These are phyloP conservation scores for Polygonum maritimum DNA, from an alignment of 148 eudicot genomes.

Conservation along the genomic window DNA sequence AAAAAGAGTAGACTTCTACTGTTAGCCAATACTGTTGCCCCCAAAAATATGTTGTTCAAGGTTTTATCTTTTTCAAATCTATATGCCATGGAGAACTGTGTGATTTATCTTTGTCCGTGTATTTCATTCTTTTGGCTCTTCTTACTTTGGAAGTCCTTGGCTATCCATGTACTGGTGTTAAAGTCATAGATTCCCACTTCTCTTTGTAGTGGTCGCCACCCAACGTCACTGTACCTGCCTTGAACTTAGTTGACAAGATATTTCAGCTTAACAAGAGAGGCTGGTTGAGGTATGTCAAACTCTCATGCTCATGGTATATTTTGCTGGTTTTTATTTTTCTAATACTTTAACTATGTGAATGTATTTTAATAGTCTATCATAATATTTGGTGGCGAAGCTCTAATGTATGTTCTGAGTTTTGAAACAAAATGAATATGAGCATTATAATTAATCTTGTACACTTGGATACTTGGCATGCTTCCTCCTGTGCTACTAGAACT, in stretches of 20 bases:
- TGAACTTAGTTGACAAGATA: conserved; percentile 87
- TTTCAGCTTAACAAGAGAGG: conserved; percentile 97
- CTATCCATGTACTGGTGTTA: background rate
- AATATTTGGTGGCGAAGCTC: background rate
- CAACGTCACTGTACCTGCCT: conserved; percentile 71
- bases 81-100: background rate
- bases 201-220: conserved; percentile 91
- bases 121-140: background rate
- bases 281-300: conserved; percentile 71
- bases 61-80: background rate
- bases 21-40: background rate
- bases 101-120: background rate
- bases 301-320: background rate
- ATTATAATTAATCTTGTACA: background rate
- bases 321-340: background rate
- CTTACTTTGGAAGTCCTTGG: background rate
- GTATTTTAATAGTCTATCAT: background rate
- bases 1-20: background rate
- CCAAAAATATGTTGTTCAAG: background rate
- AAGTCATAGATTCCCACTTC: background rate
- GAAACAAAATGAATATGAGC: background rate
- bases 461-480: background rate
- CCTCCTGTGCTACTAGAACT: background rate
- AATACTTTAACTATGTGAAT: background rate
- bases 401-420: background rate